Base-by-base conservation (phyloP, 306 rosid genomes). In the Fagus sylvatica region DNA sequence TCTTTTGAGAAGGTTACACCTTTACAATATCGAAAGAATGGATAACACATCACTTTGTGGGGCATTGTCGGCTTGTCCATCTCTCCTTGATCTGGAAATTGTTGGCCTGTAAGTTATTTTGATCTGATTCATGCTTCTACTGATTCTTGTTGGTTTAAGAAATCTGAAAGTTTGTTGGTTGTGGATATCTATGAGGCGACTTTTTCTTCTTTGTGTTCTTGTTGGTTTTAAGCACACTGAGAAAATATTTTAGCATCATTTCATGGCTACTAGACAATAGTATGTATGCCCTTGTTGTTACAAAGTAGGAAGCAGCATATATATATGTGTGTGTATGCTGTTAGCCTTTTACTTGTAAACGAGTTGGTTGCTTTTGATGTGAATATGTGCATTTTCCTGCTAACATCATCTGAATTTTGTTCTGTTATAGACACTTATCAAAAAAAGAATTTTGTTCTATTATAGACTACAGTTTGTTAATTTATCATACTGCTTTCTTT, bases 21-120 rank as follows among this genome's bases (percentile, higher is more conserved):
- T 95, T 82, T 91, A 91, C 84, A 95, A 93, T 74, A 87, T 95
- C 81, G 99, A 91, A 82, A 86, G 96, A 81, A 95, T 95, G 98
- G 97, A 95, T 76, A 89, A 72, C 79, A 5, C 89, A 49, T 95
- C 99, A 59, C 99, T 95, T 72, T 82, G 85, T 82, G 89, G 56
- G 48, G 96, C 97, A 76, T 73, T 95, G 75, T 86, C 86, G 2
- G 94, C 93, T 33, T 95, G 99, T 80, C 97, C 93, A 40, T 86
- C 91, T 81, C 98, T 95, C 68, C 91, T 91, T 79, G 99, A 95
- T 87, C 84, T 93, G 84, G 98, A 95, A 91, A 90, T 95, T 57
- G 94, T 95, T 78, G 97, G 98, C 89, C 95, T 95, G 99, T 95
- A 93, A 86, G 98, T 90, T 81, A 51, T 57, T 43, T 79, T 62